Base-by-base conservation (phyloP, 345 rosid genomes). In the Eucalyptus regnans region DNA sequence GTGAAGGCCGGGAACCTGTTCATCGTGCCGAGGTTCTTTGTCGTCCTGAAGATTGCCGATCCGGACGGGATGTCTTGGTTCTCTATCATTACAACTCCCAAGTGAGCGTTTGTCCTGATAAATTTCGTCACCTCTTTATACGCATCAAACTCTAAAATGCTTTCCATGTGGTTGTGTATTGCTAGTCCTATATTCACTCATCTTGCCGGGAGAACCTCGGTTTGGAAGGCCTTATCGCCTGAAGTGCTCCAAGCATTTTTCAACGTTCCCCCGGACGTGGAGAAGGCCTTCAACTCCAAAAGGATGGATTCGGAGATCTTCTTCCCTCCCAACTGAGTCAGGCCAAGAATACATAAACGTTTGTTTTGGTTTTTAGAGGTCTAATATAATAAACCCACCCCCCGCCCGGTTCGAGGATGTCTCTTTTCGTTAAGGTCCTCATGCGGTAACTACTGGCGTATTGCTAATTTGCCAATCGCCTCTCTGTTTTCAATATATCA, bases 101-200 rank as follows among this genome's bases (percentile, higher is more conserved):
- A 97, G 99, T 97, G 92, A 94, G 95, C 7, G 29, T 62, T 41
- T 3, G 37, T 20, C 48, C 56, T 52, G 56, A 52, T 52, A 52
- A 52, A 7, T 52, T 1, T 52, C 56, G 56, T 52, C 56, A 18
- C 23, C 23, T 52, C 3, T 52, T 3, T 52, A 6, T 44, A 44
- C 48, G 5, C 48, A 23, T 83, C 50, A 52, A 60, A 85, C 37
- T 49, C 87, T 9, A 85, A 25, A 46, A 5, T 29, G 50, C 16
- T 29, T 20, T 27, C 41, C 37, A 15, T 25, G 43, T 17, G 33
- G 43, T 14, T 11, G 52, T 71, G 25, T 1, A 52, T 54, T 27
- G 92, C 95, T n/a, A 96, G 99, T 87, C 99, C 99, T 0, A 91
- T 96, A 16, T 97, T 97, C 96, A 96, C 98, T 29, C 97, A 97